Evolutionary conservation across 2,329 filamentous ascomycete genomes (phyloP).

Genomic region (Ambrosiella cleistominuta): DNA sequence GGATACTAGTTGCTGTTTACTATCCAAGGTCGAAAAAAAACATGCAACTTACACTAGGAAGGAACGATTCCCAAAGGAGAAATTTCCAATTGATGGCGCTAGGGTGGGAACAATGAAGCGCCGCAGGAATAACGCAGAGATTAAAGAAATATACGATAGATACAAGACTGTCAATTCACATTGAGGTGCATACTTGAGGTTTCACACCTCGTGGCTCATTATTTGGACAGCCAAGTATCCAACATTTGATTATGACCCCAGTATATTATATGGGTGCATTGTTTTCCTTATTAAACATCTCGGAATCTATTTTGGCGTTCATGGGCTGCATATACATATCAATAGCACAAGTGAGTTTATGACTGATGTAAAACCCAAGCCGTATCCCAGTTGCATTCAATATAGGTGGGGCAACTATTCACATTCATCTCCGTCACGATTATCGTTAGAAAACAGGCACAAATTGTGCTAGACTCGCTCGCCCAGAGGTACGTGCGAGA

Average conservation of each 20-base stretch:
- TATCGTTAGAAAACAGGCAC: too few species aligned
- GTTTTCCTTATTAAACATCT: neutral
- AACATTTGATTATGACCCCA: neutral
- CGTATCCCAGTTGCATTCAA: neutral
- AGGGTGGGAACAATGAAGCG: neutral
- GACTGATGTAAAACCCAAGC: neutral
- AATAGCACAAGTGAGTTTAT: conserved; percentile 3
- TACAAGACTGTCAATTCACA: neutral
- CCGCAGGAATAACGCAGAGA: neutral
- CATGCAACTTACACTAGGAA: conserved; percentile 2
- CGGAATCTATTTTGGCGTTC: neutral
- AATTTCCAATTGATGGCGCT: neutral
- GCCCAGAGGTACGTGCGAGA: neutral
- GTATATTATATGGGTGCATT: neutral
- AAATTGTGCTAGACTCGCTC: too few species aligned
- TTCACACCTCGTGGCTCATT: neutral
- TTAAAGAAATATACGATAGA: neutral
- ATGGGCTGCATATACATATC: neutral
- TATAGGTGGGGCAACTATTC: neutral
- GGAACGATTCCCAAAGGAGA: conserved; percentile 6
- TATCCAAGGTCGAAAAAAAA: neutral
- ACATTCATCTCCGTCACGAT: neutral
- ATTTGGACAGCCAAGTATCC: neutral
- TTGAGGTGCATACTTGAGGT: neutral
- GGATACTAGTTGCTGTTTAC: neutral